Evolutionary conservation across 306 rosid genomes (phyloP), one percentile per base, ranked within the genome.

Genomic region (Castanea sativa): DNA sequence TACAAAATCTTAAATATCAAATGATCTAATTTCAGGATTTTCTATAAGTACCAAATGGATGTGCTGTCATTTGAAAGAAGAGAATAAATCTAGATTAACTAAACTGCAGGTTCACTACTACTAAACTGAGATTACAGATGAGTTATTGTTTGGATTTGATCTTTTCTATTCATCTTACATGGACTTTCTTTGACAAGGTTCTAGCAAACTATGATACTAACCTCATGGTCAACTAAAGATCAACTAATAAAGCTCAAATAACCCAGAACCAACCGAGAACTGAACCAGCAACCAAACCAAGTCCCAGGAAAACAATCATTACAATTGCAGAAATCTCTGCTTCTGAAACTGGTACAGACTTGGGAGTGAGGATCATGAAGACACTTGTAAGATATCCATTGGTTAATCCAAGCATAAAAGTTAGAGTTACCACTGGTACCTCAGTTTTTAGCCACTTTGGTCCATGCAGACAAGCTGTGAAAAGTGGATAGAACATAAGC

Each of bases 191-290:
- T 38, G 45, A 7, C 32, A 60, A 27, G 16, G 19, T 11, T 71
- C 63, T 10, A 71, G 73, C 70, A 71, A 81, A 78, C 79, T 69
- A 64, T 41, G 45, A 41, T 7, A 73, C 75, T 23, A 49, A 55
- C 27, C 23, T 2, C 57, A 20, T 12, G 58, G 5, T 8, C 11
- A n/a, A 23, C 4, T 41, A 7, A 63, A 69, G 45, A 75, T 25
- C 25, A 71, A 52, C 49, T 65, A 51, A 51, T 21, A 45, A 14
- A 41, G 71, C 52, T 89, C 83, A 93, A 38, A 92, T 76, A 60
- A 89, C 87, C 98, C 98, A 93, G 77, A 93, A 84, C 99, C 99
- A 95, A 68, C 98, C 91, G 35, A 93, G 83, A 32, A 93, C 88
- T 1, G 99, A 95, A 63, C 99, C 98, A 64, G 92, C 83, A 30